phyloP scores from a whole-genome alignment of 1,139 yeast species.

The Saccharomyces hybrid region DNA sequence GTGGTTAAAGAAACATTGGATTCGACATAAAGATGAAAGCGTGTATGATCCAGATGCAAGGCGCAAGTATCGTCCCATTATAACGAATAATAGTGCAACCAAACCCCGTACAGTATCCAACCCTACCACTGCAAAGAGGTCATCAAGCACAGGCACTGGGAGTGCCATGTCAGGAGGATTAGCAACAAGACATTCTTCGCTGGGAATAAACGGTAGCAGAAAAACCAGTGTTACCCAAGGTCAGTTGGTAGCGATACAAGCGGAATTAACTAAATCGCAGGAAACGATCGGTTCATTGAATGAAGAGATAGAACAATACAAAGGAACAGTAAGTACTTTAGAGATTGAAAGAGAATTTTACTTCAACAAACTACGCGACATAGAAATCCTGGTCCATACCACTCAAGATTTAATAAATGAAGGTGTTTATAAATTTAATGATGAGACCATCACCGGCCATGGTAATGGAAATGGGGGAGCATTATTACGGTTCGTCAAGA shows the following conservation, averaged over 20 bases:
- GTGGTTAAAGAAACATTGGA: conserved; percentile 85
- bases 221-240: conserved; percentile 18
- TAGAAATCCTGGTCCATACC: conserved; percentile 71
- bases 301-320: conserved; percentile 48
- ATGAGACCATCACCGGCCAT: not conserved
- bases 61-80: conserved; percentile 36
- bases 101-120: conserved; percentile 3
- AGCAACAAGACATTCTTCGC: not conserved
- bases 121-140: conserved; percentile 4
- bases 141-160: not conserved
- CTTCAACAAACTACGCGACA: conserved; percentile 80
- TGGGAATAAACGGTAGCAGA: conserved; percentile 10
- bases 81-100: conserved; percentile 16
- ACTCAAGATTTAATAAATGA: conserved; percentile 46
- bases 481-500: conserved; percentile 37
- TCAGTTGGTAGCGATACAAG: conserved; percentile 28
- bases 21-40: conserved; percentile 60
- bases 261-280: conserved; percentile 32
- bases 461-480: not conserved
- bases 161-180: not conserved
- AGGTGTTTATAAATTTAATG: conserved; percentile 28
- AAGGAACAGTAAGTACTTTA: conserved; percentile 48
- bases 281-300: conserved; percentile 38
- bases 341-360: conserved; percentile 82
- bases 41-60: conserved; percentile 61